These are phyloP conservation scores for Lanmaoa pseudosensibilis DNA, from an alignment of 768 basidiomycete genomes.

Conservation along the genomic window DNA sequence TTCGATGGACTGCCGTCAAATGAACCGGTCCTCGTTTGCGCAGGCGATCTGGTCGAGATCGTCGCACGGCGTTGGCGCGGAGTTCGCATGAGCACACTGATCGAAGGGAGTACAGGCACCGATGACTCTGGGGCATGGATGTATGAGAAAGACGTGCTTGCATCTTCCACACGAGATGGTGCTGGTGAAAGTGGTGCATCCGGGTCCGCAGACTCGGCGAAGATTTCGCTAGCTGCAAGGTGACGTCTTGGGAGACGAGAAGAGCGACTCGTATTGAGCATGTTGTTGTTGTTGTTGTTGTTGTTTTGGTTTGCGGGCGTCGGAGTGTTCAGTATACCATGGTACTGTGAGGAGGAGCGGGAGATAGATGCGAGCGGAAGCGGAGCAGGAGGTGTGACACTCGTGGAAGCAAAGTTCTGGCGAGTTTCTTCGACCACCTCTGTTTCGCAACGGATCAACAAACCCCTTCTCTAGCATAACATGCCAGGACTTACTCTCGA, in stretches of 20 bases:
- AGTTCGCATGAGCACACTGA: constrained; percentile 29
- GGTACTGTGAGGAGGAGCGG: constrained; percentile 44
- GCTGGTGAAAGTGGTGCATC: constrained; percentile 25
- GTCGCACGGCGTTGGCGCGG: constrained; percentile 56
- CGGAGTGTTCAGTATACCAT: constrained; percentile 32
- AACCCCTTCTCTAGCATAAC: background rate
- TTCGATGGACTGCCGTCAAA: constrained; percentile 58
- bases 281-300: constrained; percentile 5
- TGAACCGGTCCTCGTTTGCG: constrained; percentile 31
- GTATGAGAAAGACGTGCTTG: constrained; percentile 25
- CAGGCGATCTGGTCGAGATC: constrained; percentile 63
- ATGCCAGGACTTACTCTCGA: constrained; percentile 63
- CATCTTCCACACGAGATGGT: constrained; percentile 11
- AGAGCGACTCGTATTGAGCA: constrained; percentile 14
- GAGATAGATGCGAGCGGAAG: constrained; percentile 62
- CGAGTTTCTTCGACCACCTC: constrained; percentile 82
- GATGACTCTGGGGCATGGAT: constrained; percentile 21
- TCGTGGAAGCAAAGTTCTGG: constrained; percentile 64
- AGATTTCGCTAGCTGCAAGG: constrained; percentile 70
- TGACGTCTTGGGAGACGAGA: constrained; percentile 62
- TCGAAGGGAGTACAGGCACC: constrained; percentile 19
- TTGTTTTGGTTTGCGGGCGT: constrained; percentile 21
- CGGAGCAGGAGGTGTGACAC: constrained; percentile 52
- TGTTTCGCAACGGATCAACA: constrained; percentile 31
- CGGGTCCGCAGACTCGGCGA: constrained; percentile 38